Evolutionary conservation across 176 grass and related monocot species (phyloP).

Genomic region (Pontederia paniculata): DNA sequence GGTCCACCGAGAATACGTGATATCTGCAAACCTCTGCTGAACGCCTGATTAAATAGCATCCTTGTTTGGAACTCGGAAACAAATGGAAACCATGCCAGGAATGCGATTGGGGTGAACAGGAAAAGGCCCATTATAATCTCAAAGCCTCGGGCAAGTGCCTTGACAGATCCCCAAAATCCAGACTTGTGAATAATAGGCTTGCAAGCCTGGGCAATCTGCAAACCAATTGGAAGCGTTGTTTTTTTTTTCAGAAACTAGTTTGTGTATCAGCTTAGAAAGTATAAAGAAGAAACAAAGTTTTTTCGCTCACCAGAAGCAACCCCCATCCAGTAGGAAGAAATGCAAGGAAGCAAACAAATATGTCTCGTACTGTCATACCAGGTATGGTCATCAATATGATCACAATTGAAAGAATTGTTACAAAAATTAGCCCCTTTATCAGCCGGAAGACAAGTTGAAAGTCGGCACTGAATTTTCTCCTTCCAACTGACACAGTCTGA

Average conservation of each 20-base stretch:
- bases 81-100: slow-evolving; percentile 87
- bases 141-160: slow-evolving; percentile 63
- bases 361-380: slow-evolving; percentile 80
- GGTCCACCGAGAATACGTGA: slow-evolving; percentile 77
- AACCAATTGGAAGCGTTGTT: not conserved
- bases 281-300: not conserved
- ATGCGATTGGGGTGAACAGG: slow-evolving; percentile 72
- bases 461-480: slow-evolving; percentile 59
- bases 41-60: slow-evolving; percentile 97
- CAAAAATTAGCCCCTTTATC: slow-evolving; percentile 84
- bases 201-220: slow-evolving; percentile 58
- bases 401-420: slow-evolving; percentile 59
- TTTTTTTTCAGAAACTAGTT: not conserved
- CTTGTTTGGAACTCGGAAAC: slow-evolving; percentile 89
- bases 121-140: slow-evolving; percentile 88
- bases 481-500: slow-evolving; percentile 66
- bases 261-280: not conserved
- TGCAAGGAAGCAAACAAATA: slow-evolving; percentile 75
- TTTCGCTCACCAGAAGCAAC: slow-evolving; percentile 48
- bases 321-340: slow-evolving; percentile 98
- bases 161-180: slow-evolving; percentile 61
- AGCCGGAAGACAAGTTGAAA: slow-evolving; percentile 91
- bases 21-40: slow-evolving; percentile 87
- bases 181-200: slow-evolving; percentile 23
- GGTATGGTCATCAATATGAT: slow-evolving; percentile 66